Conservation (phyloP, 2,329 filamentous ascomycete genomes). For the Arachnomyces sp. region DNA sequence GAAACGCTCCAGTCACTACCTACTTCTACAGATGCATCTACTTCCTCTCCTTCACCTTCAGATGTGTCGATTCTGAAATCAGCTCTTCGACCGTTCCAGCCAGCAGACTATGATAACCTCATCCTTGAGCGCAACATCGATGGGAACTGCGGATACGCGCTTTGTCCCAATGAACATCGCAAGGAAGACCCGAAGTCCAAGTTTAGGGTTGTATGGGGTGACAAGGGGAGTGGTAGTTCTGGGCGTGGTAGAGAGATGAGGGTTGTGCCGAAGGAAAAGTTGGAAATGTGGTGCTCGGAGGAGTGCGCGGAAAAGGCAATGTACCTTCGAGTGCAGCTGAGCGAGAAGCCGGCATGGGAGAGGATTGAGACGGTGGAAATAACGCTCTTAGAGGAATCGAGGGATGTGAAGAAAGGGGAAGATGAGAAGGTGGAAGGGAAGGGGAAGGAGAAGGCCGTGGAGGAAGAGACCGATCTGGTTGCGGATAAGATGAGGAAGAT, state of each 20-base stretch:
- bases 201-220: constrained; percentile 59
- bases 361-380: constrained; percentile 56
- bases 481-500: constrained; percentile 20
- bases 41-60: constrained; percentile 45
- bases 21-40: constrained; percentile 43
- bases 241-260: constrained; percentile 47
- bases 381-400: constrained; percentile 59
- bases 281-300: constrained; percentile 82
- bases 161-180: constrained; percentile 63
- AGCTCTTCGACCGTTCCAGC: constrained; percentile 67
- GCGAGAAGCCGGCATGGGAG: constrained; percentile 78
- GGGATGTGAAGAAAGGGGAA: constrained; percentile 16
- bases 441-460: constrained; percentile 8
- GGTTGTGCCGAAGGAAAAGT: constrained; percentile 62
- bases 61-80: constrained; percentile 61
- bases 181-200: constrained; percentile 51
- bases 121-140: constrained; percentile 84
- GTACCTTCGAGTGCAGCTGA: constrained; percentile 83
- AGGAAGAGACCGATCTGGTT: constrained; percentile 20
- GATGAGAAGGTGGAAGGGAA: constrained; percentile 11
- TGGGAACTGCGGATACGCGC: constrained; percentile 70
- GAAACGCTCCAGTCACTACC: constrained; percentile 63
- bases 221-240: constrained; percentile 40
- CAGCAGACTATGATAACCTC: constrained; percentile 80
- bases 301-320: constrained; percentile 71